A percentile compares a stretch with the other conserved stretches of the same genome.
These are phyloP conservation scores for Eucalyptus brandiana DNA, from an alignment of 345 rosid genomes.

Conservation along the genomic window DNA sequence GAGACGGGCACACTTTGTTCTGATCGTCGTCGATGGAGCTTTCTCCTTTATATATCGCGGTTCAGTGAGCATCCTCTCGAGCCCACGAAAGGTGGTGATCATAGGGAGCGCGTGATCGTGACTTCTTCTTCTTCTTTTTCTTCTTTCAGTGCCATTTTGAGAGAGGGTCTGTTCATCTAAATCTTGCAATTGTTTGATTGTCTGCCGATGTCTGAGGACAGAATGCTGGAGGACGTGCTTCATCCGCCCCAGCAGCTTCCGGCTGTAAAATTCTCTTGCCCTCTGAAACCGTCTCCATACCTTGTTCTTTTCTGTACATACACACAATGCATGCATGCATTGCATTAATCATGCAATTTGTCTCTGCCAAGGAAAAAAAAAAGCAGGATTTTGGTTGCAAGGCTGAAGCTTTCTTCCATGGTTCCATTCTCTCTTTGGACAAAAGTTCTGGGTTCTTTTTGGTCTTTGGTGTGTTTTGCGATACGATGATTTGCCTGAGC, in stretches of 20 bases:
- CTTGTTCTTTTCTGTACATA: neutral
- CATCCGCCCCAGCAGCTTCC: neutral
- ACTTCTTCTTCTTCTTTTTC: neutral
- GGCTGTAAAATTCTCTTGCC: neutral
- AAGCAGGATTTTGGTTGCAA: neutral
- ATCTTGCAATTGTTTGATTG: neutral
- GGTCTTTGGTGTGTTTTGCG: rapidly evolving
- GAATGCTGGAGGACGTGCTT: neutral
- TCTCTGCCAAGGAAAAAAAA: neutral
- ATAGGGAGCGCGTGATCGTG: neutral
- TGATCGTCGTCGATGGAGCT: neutral
- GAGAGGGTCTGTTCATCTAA: neutral
- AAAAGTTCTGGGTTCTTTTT: neutral
- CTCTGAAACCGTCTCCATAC: neutral
- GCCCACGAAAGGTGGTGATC: neutral
- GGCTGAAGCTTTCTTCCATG: neutral
- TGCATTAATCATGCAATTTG: neutral
- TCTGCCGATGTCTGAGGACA: neutral
- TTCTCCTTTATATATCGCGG: neutral
- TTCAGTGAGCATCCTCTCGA: neutral
- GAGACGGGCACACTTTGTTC: neutral
- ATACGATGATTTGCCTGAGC: neutral
- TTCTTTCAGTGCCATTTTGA: neutral
- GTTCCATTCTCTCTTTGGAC: neutral
- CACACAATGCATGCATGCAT: neutral